Base-by-base conservation (phyloP, 2,329 filamentous ascomycete genomes). In the Curvularia sp. region DNA sequence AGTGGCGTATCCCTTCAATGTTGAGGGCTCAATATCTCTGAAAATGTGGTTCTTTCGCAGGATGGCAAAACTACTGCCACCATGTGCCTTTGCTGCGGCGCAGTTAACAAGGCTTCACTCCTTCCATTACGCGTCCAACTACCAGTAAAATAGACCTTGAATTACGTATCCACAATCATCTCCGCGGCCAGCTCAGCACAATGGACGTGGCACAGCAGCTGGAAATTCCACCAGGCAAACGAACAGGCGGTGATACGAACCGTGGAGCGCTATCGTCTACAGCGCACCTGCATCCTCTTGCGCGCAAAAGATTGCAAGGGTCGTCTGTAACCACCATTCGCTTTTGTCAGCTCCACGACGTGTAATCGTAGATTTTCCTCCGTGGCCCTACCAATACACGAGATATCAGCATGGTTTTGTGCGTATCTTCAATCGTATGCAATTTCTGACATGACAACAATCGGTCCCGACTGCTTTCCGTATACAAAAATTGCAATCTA, bases 151-250 rank as follows among this genome's bases (percentile, higher is more conserved):
- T 6, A 33, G 7, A 35, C 28, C 15, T 35, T 5, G 24, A 30
- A 44, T 35, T n/a, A 28, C 15, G 18, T 26, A 54, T 41, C 44
- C 43, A 44, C 49, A 49, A n/a, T 53, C n/a, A 39, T 53, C 22
- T 47, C 42, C 15, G 44, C 24, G 26, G 39, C 39, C 35, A 33
- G 26, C 50, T 28, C 42, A 53, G 15, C 20, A 39, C 18, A 46
- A 46, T 15, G 15, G 12, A 39, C 12, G 26, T 8, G n/a, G 12
- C 15, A 30, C 24, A 41, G 31, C 30, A 15, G 39, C 33, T 28
- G 15, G 5, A 50, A 41, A 44, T 13, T 39, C 33, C 31, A 26
- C 20, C 15, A 13, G 12, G 15, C 22, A 22, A 41, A 38, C 18
- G 18, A 15, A 31, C 20, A 20, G 30, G 30, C 8, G 10, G 10